These are phyloP conservation scores for Acanthochlamys bracteata DNA, from an alignment of 106 monocot genomes.

Conservation along the genomic window DNA sequence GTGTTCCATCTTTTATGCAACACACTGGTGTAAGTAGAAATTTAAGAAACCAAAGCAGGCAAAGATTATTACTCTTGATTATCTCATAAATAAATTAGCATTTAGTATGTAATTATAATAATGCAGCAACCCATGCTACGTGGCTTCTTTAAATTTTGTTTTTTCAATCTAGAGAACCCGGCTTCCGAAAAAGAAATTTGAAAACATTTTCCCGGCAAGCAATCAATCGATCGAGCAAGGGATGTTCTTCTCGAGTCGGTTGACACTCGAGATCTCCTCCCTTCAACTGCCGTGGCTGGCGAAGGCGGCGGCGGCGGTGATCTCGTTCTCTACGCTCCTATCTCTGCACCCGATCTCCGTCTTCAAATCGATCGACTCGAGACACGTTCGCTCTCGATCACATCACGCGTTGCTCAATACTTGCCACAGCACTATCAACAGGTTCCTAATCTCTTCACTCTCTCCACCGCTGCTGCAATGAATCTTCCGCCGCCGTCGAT, in stretches of 20 bases:
- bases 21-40: no score
- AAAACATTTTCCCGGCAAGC: neutral
- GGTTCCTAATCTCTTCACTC: slow-evolving; percentile 53
- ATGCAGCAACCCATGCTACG: no score
- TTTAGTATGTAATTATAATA: no score
- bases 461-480: slow-evolving; percentile 29
- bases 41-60: no score
- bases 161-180: no score
- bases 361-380: slow-evolving; percentile 85
- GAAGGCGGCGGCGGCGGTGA: slow-evolving; percentile 5
- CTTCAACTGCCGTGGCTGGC: neutral
- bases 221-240: slow-evolving; percentile 14
- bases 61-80: no score
- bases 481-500: slow-evolving; percentile 19
- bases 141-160: no score
- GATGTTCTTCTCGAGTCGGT: slow-evolving; percentile 61
- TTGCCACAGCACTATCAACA: slow-evolving; percentile 48
- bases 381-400: slow-evolving; percentile 62
- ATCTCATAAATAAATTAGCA: no score
- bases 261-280: slow-evolving; percentile 79
- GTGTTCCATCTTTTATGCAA: no score
- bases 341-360: slow-evolving; percentile 93
- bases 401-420: slow-evolving; percentile 55
- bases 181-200: neutral
- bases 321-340: slow-evolving; percentile 47